Base-by-base conservation (phyloP, 106 monocot genomes). In the Phalaenopsis aphrodite region DNA sequence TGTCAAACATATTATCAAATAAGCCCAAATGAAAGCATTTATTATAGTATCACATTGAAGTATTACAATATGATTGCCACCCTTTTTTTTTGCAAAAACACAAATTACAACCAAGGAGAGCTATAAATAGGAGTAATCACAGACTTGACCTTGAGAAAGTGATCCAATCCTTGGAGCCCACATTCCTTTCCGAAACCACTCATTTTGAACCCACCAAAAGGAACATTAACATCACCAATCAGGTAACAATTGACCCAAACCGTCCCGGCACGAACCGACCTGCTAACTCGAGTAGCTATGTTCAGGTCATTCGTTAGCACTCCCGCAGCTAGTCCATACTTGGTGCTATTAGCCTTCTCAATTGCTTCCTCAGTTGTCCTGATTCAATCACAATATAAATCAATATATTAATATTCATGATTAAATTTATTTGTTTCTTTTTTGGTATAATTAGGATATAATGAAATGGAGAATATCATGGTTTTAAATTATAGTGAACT, bases 291-390 rank as follows among this genome's bases (percentile, higher is more conserved):
- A 83, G 90, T 93, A 4, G 84, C 84, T 23, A 56, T 86, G 85
- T 93, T 84, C 39, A 93, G 14, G 78, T 93, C 84, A 81, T 93
- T 88, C 38, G 93, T 93, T 83, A 93, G 82, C 1, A 93, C 77
- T 45, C 93, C 93, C 0, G 93, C 93, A 12, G 88, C 93, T 23
- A 93, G 55, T 3, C 93, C 93, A 48, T 87, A 93, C 55, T 75
- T 85, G 2, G 86, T 93, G 37, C 72, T 83, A 77, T 93, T 90
- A 30, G 88, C 93, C 71, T 84, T 90, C 87, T 90, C 86, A 12
- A 92, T 90, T 55, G 82, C 93, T 79, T 93, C 90, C 65, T 93
- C 93, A 11, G 88, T 82, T 23, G 93, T 93, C 85, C 93, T 93
- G 14, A 71, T 15, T 3, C 69, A 69, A n/a, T n/a, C 61, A 61